Conservation (phyloP, 2,329 filamentous ascomycete species). For the Cladosporium colombiae region DNA sequence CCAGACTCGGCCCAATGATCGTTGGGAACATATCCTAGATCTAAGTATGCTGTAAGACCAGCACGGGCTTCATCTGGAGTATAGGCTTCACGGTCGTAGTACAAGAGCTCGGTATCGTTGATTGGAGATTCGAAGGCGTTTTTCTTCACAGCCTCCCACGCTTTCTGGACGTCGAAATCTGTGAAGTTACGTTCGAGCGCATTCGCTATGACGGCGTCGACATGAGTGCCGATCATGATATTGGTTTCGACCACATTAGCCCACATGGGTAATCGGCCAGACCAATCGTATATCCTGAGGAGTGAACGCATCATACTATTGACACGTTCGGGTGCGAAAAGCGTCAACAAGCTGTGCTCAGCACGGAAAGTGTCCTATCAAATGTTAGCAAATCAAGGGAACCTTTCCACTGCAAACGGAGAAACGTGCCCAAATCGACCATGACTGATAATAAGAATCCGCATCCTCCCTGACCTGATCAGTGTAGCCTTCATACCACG, state of each 20-base stretch:
- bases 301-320: constrained; percentile 52
- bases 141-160: constrained; percentile 48
- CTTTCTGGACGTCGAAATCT: constrained; percentile 45
- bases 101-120: constrained; percentile 47
- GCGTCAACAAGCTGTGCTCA: constrained; percentile 48
- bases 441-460: constrained; percentile 53
- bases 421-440: constrained; percentile 47
- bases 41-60: constrained; percentile 48
- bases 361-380: constrained; percentile 48
- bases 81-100: constrained; percentile 50
- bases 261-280: constrained; percentile 51
- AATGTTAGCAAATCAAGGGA: neutral
- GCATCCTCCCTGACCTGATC: constrained; percentile 45
- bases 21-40: constrained; percentile 50
- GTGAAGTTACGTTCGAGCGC: constrained; percentile 47
- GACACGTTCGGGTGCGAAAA: constrained; percentile 50
- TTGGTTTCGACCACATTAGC: constrained; percentile 54
- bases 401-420: neutral
- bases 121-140: constrained; percentile 50
- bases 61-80: constrained; percentile 51
- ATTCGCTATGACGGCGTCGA: constrained; percentile 52
- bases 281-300: constrained; percentile 50
- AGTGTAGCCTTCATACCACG: constrained; percentile 51
- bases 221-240: constrained; percentile 54
- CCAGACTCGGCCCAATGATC: constrained; percentile 51